phyloP scores from a whole-genome alignment of 2,329 filamentous ascomycete species.

The Atkinsonella texensis region DNA sequence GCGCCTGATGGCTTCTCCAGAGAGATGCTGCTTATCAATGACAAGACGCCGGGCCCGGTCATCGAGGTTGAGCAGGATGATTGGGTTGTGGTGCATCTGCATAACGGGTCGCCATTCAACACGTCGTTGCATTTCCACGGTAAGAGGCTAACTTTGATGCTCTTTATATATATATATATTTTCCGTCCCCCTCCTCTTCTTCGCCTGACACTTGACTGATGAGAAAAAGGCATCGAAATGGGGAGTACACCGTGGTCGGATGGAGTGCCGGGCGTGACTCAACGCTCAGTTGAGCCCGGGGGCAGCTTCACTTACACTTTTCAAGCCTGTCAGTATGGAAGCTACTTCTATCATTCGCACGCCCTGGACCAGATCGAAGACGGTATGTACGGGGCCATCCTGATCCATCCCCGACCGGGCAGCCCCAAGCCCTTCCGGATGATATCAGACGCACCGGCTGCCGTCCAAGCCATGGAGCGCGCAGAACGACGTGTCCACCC shows the following conservation, averaged over 20 bases:
- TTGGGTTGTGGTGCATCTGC: conserved; percentile 29
- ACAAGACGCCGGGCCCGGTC: conserved; percentile 48
- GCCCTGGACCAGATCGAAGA: conserved; percentile 44
- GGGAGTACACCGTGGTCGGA: conserved; percentile 45
- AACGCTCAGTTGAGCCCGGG: conserved; percentile 37
- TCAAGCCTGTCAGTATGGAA: conserved; percentile 43
- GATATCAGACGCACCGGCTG: conserved; percentile 26
- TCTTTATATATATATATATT: too few species aligned
- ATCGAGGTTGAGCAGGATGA: conserved; percentile 25
- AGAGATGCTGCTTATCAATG: conserved; percentile 42
- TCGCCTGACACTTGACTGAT: not conserved
- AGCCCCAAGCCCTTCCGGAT: conserved; percentile 33
- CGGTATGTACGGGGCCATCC: conserved; percentile 44
- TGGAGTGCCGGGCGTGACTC: conserved; percentile 44
- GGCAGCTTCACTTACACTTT: conserved; percentile 32
- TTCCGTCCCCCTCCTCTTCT: too few species aligned
- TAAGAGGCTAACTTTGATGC: conserved; percentile 6
- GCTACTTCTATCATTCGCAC: conserved; percentile 52
- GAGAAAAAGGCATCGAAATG: conserved; percentile 33
- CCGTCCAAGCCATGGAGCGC: conserved; percentile 29
- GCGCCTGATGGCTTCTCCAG: conserved; percentile 32
- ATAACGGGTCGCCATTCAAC: conserved; percentile 34
- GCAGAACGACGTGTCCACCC: conserved; percentile 36
- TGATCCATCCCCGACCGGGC: conserved; percentile 28
- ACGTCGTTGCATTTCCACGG: conserved; percentile 40